These are phyloP conservation scores for Rhizophora apiculata DNA, from an alignment of 345 rosid species.

Conservation along the genomic window DNA sequence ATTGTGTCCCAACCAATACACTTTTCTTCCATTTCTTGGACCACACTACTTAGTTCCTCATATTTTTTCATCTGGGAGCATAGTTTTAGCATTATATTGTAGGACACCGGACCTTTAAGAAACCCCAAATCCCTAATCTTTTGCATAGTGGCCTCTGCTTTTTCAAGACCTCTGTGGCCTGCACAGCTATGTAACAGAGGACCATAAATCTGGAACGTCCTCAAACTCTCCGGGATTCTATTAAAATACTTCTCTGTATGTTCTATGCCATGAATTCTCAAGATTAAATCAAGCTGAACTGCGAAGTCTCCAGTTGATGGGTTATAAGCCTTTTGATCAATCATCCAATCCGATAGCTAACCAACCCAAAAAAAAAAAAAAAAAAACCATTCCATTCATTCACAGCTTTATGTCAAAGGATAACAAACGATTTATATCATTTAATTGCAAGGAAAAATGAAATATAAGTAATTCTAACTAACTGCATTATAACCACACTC, in stretches of 20 bases:
- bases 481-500: too few relatives aligned
- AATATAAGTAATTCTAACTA: too few relatives aligned
- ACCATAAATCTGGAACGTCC: constrained; percentile 37
- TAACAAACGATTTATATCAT: not conserved
- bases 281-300: constrained; percentile 42
- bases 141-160: constrained; percentile 39
- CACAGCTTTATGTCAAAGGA: not conserved
- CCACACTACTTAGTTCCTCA: constrained; percentile 35
- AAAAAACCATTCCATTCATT: too few relatives aligned
- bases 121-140: constrained; percentile 36
- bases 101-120: constrained; percentile 27
- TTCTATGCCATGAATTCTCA: constrained; percentile 41
- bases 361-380: too few relatives aligned
- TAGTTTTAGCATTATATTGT: constrained; percentile 52
- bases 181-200: constrained; percentile 48
- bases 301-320: constrained; percentile 40
- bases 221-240: constrained; percentile 17
- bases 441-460: too few relatives aligned
- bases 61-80: constrained; percentile 26
- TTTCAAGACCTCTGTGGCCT: constrained; percentile 24
- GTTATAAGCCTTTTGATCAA: not conserved
- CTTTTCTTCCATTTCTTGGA: constrained; percentile 51
- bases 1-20: constrained; percentile 32
- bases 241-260: constrained; percentile 44
- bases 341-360: constrained; percentile 1